Evolutionary conservation across 2,329 filamentous ascomycete species (phyloP).

Genomic region (Drechslerella dactyloides): DNA sequence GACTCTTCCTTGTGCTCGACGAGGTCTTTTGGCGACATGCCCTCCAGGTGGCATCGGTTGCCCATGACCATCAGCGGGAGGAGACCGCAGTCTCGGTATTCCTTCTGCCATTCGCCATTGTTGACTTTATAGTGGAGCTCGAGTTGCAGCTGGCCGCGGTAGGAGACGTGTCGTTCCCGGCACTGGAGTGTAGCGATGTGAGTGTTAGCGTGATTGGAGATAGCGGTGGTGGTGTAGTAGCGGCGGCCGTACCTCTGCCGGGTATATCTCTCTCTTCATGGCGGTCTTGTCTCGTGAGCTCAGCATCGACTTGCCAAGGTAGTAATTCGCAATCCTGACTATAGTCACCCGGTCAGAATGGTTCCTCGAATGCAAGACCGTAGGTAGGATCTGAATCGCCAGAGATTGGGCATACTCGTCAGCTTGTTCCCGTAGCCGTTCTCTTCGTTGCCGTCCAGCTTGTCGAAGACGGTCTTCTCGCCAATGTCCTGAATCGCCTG

Average conservation of each 20-base stretch:
- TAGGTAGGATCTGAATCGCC: neutral
- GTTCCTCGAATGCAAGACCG: neutral
- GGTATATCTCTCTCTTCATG: slow-evolving; percentile 82
- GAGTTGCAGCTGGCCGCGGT: slow-evolving; percentile 82
- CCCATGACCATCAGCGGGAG: slow-evolving; percentile 87
- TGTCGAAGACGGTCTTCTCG: slow-evolving; percentile 84
- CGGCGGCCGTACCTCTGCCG: slow-evolving; percentile 67
- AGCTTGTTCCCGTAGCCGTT: slow-evolving; percentile 73
- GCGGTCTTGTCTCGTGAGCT: slow-evolving; percentile 61
- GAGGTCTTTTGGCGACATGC: slow-evolving; percentile 79
- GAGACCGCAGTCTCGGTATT: slow-evolving; percentile 82
- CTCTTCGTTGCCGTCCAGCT: slow-evolving; percentile 68
- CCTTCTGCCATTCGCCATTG: slow-evolving; percentile 80
- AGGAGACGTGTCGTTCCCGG: slow-evolving; percentile 89
- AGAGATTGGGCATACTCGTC: slow-evolving; percentile 58
- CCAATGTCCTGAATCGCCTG: slow-evolving; percentile 87
- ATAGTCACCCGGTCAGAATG: neutral
- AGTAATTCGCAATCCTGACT: slow-evolving; percentile 78
- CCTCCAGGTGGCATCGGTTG: slow-evolving; percentile 87
- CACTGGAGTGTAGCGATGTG: slow-evolving; percentile 61
- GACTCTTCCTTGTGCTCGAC: slow-evolving; percentile 91
- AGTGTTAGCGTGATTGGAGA: neutral
- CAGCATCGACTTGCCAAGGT: slow-evolving; percentile 73
- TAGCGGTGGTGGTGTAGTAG: neutral
- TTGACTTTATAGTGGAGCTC: slow-evolving; percentile 87